Evolutionary conservation across 1,284 basidiomycete genomes (phyloP).

Genomic region (Testicularia cyperi): DNA sequence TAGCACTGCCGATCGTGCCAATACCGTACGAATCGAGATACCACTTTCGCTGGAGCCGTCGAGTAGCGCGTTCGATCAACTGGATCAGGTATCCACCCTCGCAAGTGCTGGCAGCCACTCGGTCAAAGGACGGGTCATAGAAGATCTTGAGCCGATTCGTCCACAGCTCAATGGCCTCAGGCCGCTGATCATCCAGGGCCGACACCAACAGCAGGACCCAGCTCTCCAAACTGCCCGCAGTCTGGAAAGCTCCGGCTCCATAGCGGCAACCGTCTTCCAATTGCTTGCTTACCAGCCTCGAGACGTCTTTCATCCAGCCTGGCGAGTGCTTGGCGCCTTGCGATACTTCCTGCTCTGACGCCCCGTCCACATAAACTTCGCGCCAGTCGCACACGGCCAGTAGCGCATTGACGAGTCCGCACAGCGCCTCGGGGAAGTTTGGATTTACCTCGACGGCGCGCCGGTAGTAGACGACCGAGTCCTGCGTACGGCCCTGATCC

Average conservation of each 20-base stretch:
- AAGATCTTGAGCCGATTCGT: conserved; percentile 61
- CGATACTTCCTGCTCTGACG: not conserved
- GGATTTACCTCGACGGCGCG: conserved; percentile 66
- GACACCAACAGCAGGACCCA: conserved; percentile 64
- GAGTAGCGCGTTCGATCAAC: conserved; percentile 65
- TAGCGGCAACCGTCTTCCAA: conserved; percentile 63
- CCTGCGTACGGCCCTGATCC: conserved; percentile 64
- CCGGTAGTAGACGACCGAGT: conserved; percentile 67
- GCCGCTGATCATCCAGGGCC: conserved; percentile 27
- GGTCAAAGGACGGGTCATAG: conserved; percentile 56
- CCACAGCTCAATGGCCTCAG: conserved; percentile 62
- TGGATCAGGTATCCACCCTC: conserved; percentile 67
- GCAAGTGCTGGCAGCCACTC: conserved; percentile 58
- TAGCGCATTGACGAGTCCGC: conserved; percentile 66
- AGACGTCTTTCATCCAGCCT: conserved; percentile 65
- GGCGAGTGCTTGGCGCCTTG: conserved; percentile 3
- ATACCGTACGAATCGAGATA: conserved; percentile 62
- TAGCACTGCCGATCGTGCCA: not conserved
- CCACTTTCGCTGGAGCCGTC: conserved; percentile 65
- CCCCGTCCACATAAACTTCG: conserved; percentile 54
- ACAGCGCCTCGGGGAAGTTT: conserved; percentile 67
- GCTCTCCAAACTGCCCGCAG: conserved; percentile 60
- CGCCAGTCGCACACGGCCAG: conserved; percentile 68
- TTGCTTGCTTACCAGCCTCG: conserved; percentile 64
- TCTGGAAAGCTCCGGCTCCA: conserved; percentile 62